Evolutionary conservation across 345 rosid species (phyloP).

Genomic region (Lumnitzera littorea): DNA sequence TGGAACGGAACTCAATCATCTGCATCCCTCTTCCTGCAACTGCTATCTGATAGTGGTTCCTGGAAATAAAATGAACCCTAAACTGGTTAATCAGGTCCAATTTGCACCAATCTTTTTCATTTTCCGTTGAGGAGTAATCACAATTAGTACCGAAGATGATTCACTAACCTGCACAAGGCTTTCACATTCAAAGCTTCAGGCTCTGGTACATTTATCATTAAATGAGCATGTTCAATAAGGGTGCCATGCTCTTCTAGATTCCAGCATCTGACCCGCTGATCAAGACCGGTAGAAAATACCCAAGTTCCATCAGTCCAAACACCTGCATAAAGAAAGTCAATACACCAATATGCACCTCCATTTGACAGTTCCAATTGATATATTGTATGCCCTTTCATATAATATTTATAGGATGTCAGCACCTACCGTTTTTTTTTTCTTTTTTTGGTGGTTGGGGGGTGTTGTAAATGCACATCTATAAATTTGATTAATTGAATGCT

Average conservation of each 20-base stretch:
- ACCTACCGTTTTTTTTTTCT: too few species aligned
- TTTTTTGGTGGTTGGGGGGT: too few species aligned
- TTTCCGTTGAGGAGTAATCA: neutral
- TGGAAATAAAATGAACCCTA: constrained; percentile 16
- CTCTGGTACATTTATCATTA: constrained; percentile 73
- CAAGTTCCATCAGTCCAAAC: constrained; percentile 86
- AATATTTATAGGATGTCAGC: too few species aligned
- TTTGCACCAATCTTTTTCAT: neutral
- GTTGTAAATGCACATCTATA: too few species aligned
- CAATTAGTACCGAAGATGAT: constrained; percentile 2
- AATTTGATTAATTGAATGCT: too few species aligned
- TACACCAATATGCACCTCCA: neutral
- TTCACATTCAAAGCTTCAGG: constrained; percentile 86
- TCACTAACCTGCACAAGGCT: constrained; percentile 52
- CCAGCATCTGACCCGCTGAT: constrained; percentile 94
- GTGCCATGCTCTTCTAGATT: constrained; percentile 33
- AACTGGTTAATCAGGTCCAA: neutral
- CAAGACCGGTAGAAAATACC: constrained; percentile 96
- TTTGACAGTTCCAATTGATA: neutral
- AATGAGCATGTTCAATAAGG: constrained; percentile 43
- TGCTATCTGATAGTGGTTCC: constrained; percentile 63
- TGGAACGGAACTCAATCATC: constrained; percentile 49
- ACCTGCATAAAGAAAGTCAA: constrained; percentile 30
- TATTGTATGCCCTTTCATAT: too few species aligned
- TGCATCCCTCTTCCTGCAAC: constrained; percentile 97